Conservation (phyloP, 1,284 basidiomycete genomes). For the Heterobasidion parviporum region DNA sequence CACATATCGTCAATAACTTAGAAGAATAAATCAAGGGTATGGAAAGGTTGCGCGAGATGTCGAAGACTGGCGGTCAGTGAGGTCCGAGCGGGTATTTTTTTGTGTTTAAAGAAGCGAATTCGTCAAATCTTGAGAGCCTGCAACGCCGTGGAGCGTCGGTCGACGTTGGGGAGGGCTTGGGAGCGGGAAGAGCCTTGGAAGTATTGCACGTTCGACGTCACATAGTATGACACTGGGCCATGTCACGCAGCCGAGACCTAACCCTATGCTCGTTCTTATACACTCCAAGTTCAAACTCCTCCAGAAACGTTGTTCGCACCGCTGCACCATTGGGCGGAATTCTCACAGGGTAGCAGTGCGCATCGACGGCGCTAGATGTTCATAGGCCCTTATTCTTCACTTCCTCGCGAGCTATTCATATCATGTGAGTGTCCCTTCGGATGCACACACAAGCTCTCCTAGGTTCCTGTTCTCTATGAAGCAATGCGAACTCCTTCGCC, state of each 20-base stretch:
- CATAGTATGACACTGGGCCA: not conserved
- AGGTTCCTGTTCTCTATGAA: not conserved
- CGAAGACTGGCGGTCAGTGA: not conserved
- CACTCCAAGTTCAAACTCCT: no score
- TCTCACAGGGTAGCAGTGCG: not conserved
- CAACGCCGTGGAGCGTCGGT: not conserved
- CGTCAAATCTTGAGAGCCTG: not conserved
- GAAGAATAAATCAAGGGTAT: not conserved
- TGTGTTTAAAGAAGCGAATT: not conserved
- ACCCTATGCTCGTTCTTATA: no score
- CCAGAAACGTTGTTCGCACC: no score
- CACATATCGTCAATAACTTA: constrained; percentile 11
- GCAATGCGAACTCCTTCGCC: no score
- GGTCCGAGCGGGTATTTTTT: not conserved
- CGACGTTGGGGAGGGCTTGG: not conserved
- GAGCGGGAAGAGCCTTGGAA: not conserved
- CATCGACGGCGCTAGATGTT: not conserved
- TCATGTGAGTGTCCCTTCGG: not conserved
- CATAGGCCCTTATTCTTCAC: not conserved
- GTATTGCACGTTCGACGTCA: not conserved
- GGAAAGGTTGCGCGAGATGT: not conserved
- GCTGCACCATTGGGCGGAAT: not conserved
- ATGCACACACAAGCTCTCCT: not conserved
- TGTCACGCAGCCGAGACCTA: not conserved
- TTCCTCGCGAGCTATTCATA: not conserved